These are phyloP conservation scores for Salmacisia buchloeana DNA, from an alignment of 1,284 basidiomycete species.

Conservation along the genomic window DNA sequence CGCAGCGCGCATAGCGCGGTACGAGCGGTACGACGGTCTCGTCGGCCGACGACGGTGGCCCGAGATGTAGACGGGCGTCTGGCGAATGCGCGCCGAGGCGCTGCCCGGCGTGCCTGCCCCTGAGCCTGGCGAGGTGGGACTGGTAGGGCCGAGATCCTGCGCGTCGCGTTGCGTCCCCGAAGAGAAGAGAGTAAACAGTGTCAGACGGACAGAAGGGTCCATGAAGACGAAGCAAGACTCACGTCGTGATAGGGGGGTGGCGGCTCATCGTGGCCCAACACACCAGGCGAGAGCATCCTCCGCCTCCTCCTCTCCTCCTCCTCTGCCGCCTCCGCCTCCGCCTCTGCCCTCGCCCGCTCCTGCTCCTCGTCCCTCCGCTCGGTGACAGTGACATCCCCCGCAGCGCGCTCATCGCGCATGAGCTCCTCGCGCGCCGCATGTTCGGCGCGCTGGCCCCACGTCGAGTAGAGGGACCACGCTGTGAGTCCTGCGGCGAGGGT, in stretches of 20 bases:
- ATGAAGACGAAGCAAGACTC: background rate
- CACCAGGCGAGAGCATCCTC: background rate
- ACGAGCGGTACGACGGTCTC: background rate
- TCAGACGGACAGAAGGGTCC: background rate
- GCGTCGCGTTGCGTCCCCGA: too few species aligned
- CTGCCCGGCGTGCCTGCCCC: background rate
- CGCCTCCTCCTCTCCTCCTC: background rate
- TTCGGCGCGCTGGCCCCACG: background rate
- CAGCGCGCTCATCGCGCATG: background rate
- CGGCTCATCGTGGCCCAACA: background rate
- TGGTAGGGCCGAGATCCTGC: background rate
- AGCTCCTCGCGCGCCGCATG: background rate
- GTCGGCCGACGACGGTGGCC: background rate
- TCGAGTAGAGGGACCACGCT: background rate
- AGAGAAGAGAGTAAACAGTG: too few species aligned
- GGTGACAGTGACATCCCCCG: background rate
- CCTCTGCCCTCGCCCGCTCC: too few species aligned
- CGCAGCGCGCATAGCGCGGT: background rate
- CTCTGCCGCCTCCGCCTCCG: too few species aligned
- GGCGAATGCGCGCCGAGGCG: background rate
- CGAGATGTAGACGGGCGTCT: slow-evolving; percentile 6
- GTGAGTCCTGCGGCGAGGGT: slow-evolving; percentile 5
- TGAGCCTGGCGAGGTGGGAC: background rate
- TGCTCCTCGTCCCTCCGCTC: background rate
- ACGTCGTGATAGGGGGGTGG: slow-evolving; percentile 4